Evolutionary conservation across 208 protist genomes (phyloP), one percentile per base, ranked within the genome.

Genomic region (Leishmania martiniquensis): DNA sequence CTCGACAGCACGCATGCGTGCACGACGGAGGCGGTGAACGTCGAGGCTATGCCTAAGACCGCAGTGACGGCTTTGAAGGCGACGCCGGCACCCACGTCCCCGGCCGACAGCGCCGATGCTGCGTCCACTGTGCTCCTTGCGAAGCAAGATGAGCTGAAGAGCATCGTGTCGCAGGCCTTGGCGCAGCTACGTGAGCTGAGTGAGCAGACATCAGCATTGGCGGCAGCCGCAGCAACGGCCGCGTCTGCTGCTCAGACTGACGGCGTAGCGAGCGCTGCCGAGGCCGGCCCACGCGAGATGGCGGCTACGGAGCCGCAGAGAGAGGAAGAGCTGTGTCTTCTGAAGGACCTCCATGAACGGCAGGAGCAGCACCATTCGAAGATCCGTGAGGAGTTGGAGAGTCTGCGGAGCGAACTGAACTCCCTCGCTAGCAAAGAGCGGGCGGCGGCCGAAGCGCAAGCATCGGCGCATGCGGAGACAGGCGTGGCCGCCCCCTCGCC

Each of bases 171-270:
- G 51, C 44, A 76, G 55, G 45, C 72, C 10, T 32, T 79, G 57
- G 37, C 45, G 34, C 74, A 76, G 74, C 49, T 83, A 52, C 80
- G 59, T 4, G 69, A 78, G 68, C 49, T 83, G n/a, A 79, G 25
- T 10, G 68, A 75, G 32, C 80, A 74, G 49, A 66, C n/a, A 29
- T 13, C 73, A 13, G 69, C 73, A 7, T 47, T 83, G 12, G 47
- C 72, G 17, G 34, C 1, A 15, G 47, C 45, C 2, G 44, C 55
- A 34, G 4, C 32, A n/a, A 32, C n/a, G 55, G 47, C 34, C 66
- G 25, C 42, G 42, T 39, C 66, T 32, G 66, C 49, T 45, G 47
- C 69, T 1, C 32, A 42, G 32, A 57, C n/a, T 25, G 68, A 42
- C 15, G 15, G n/a, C 15, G 37, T 29, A 29, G 68, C 7, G 9